Conservation (phyloP, 257 asterid species). For the Scutellaria galericulata region DNA sequence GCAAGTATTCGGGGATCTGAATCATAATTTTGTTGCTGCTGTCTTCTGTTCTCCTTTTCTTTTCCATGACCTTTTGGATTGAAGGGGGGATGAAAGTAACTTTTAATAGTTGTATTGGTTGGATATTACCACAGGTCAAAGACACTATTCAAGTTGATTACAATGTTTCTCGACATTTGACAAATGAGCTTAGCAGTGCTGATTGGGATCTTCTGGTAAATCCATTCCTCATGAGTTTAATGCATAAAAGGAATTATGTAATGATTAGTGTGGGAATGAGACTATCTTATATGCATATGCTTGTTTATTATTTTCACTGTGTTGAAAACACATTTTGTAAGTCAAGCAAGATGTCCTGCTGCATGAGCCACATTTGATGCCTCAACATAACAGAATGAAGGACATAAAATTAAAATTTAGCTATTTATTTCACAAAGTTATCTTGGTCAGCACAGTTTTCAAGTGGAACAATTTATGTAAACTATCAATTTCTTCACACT, state of each 20-base stretch:
- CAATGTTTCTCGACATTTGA: slow-evolving; percentile 85
- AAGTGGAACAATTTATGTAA: slow-evolving; percentile 8
- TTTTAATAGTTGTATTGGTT: slow-evolving; percentile 23
- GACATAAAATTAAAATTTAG: neutral
- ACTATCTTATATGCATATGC: slow-evolving; percentile 4
- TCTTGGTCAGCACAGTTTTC: neutral
- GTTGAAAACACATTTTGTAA: neutral
- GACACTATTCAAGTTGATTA: slow-evolving; percentile 94
- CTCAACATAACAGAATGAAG: neutral
- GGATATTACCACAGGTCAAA: slow-evolving; percentile 66
- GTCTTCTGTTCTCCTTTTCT: slow-evolving; percentile 23
- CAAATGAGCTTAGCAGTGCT: slow-evolving; percentile 54
- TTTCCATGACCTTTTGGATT: neutral
- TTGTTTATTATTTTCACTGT: neutral
- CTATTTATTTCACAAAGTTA: neutral
- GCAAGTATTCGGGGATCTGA: neutral
- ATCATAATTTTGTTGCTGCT: neutral
- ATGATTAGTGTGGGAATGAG: slow-evolving; percentile 9
- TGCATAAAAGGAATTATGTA: slow-evolving; percentile 19
- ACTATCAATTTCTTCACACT: slow-evolving; percentile 1
- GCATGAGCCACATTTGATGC: slow-evolving; percentile 5
- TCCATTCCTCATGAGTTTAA: slow-evolving; percentile 28
- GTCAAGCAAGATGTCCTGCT: slow-evolving; percentile 13
- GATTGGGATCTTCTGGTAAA: slow-evolving; percentile 93
- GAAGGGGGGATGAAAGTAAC: slow-evolving; percentile 1